Evolutionary conservation across 1,284 basidiomycete species (phyloP), one percentile per base, ranked within the genome.

Genomic region (Boletellus deceptivus): DNA sequence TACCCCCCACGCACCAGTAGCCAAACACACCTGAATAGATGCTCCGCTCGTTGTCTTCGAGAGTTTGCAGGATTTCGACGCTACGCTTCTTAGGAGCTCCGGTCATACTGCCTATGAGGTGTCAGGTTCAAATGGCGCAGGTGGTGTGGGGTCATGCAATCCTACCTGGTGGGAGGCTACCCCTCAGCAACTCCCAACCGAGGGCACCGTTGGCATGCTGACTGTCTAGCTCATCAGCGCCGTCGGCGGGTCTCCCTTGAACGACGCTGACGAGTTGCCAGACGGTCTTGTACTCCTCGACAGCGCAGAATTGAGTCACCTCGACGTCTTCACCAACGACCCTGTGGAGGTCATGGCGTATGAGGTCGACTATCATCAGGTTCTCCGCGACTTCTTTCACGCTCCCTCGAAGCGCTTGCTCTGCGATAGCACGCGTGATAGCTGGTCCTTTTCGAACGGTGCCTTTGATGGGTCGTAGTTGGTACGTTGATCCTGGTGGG

Each of bases 181-280:
- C 72, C 55, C 78, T 79, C 47, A 97, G 73, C 11, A 91, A 86
- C 59, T 94, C 86, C 75, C 91, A 89, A 8, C 88, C 88, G 31
- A 89, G 58, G 39, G 82, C 73, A 42, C 72, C 68, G 22, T 77
- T 72, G 25, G 71, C 62, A 43, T 43, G 35, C 35, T 43, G 53
- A 34, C 35, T 39, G 43, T 73, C 65, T 33, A 58, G 59, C 24
- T 69, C 61, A 20, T 68, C 64, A 0, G 60, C 61, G 18, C 63
- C 64, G 2, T 65, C 55, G 11, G 64, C 54, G n/a, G 73, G 59
- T 53, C 58, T 73, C 18, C 93, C 94, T 60, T 89, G 83, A 42
- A 98, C 91, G 24, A 95, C 94, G 45, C 94, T 98, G 10, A 98
- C 96, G 42, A 98, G 83, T 68, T 97, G 93, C 83, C 94, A 98